Base-by-base conservation (phyloP, 164 flowering plant species). In the Buxus sempervirens region DNA sequence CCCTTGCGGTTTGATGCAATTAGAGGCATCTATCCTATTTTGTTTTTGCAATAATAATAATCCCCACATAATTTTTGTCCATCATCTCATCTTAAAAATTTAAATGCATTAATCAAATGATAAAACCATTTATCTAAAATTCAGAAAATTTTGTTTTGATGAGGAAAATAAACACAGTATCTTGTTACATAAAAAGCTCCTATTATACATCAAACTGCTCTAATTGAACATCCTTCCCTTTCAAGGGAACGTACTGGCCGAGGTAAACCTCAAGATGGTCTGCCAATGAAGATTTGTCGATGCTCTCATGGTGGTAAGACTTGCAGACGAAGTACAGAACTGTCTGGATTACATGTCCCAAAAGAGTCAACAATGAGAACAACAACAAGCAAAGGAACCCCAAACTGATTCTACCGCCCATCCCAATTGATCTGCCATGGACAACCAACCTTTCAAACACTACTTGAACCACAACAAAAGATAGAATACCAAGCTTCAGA, bases 231-330 rank as follows among this genome's bases (percentile, higher is more conserved):
- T 81, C 82, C 56, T 75, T 80, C 45, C 64, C 63, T 58, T 74
- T 80, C 57, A 84, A 63, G 53, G 82, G 85, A 49, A 68, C 82
- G 73, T 84, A 82, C 48, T 82, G 82, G 27, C 82, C 87, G 4
- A 62, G 28, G 66, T 79, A 81, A 18, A 56, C 79, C 24, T 68
- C 81, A 2, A 83, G 80, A 60, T 73, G 86, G 58, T 81, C 84
- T 0, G 80, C 66, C 26, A 83, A 49, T 28, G 69, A 32, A 1
- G 77, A 66, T 72, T 77, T 83, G 41, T 83, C 83, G 27, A 80
- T 76, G 48, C 36, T 73, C 69, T 83, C 77, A 69, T 83, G 82
- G 83, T 81, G 85, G 70, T 79, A 81, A 1, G 83, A 77, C 61
- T 83, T 83, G 79, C 87, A 83, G 4, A 81, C 77, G 5, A 78